Conservation (phyloP, 441 rosid genomes). For the Arabidopsis lyrata region DNA sequence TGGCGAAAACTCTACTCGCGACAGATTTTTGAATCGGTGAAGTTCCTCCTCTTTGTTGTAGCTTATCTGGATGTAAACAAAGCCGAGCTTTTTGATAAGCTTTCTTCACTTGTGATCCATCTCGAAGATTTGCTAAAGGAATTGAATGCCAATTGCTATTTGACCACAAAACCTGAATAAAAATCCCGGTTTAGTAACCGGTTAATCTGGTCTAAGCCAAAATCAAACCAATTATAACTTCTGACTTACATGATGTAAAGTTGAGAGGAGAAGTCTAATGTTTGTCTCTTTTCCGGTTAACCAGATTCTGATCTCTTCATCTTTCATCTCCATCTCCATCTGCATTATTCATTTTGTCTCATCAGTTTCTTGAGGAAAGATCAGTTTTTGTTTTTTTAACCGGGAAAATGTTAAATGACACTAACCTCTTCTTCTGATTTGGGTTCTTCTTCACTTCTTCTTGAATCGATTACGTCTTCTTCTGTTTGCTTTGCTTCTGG, state of each 20-base stretch:
- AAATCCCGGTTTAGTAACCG: constrained; percentile 22
- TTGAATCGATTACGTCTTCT: constrained; percentile 50
- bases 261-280: constrained; percentile 75
- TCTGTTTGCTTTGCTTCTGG: constrained; percentile 48
- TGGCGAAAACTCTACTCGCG: constrained; percentile 73
- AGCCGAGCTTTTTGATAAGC: constrained; percentile 92
- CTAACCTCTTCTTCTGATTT: constrained; percentile 66
- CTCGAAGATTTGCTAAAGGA: constrained; percentile 64
- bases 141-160: constrained; percentile 73
- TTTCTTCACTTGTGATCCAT: constrained; percentile 83
- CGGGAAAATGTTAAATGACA: constrained; percentile 15
- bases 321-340: constrained; percentile 67
- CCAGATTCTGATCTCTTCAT: constrained; percentile 78
- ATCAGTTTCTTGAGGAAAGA: neutral
- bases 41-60: constrained; percentile 89
- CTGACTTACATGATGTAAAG: constrained; percentile 70
- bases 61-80: constrained; percentile 94
- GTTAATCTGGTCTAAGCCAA: constrained; percentile 1
- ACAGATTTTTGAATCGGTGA: constrained; percentile 66
- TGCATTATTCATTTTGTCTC: constrained; percentile 19
- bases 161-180: constrained; percentile 75
- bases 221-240: neutral
- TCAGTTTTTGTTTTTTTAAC: neutral
- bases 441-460: constrained; percentile 49
- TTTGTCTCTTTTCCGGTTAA: constrained; percentile 78